phyloP scores from a whole-genome alignment of 2,329 filamentous ascomycete genomes.

The Cordyceps javanica region DNA sequence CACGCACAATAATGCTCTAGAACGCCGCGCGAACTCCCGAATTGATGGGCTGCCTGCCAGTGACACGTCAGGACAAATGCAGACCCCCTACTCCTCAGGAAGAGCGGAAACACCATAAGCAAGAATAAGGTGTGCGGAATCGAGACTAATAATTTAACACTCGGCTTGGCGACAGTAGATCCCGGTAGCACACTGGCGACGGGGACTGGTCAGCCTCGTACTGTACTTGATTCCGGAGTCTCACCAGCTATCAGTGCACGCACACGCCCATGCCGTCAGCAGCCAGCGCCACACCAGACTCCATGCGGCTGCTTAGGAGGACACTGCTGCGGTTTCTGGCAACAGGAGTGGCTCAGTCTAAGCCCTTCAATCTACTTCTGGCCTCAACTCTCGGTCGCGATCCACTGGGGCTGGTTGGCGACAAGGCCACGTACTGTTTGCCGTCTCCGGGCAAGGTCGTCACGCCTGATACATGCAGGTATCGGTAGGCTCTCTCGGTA shows the following conservation, averaged over 20 bases:
- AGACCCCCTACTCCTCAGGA: not conserved
- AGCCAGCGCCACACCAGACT: not conserved
- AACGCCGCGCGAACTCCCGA: no score
- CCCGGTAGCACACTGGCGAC: not conserved
- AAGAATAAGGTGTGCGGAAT: not conserved
- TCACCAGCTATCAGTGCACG: not conserved
- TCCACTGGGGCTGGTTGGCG: not conserved
- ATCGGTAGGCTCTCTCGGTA: not conserved
- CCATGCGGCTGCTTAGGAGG: not conserved
- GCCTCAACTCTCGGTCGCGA: not conserved
- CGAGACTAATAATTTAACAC: not conserved
- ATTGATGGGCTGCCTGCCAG: not conserved
- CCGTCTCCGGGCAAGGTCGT: not conserved
- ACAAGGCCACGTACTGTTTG: not conserved
- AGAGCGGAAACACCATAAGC: not conserved
- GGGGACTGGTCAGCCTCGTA: not conserved
- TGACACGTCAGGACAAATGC: no score
- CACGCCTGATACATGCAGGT: not conserved
- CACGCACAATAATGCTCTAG: not conserved
- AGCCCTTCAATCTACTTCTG: not conserved
- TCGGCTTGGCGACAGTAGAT: not conserved
- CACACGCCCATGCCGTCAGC: constrained; percentile 1
- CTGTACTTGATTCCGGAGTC: not conserved
- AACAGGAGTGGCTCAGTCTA: not conserved
- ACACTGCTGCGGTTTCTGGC: not conserved